phyloP scores from a whole-genome alignment of 768 basidiomycete genomes.

The Holtermanniella nyarrowii region DNA sequence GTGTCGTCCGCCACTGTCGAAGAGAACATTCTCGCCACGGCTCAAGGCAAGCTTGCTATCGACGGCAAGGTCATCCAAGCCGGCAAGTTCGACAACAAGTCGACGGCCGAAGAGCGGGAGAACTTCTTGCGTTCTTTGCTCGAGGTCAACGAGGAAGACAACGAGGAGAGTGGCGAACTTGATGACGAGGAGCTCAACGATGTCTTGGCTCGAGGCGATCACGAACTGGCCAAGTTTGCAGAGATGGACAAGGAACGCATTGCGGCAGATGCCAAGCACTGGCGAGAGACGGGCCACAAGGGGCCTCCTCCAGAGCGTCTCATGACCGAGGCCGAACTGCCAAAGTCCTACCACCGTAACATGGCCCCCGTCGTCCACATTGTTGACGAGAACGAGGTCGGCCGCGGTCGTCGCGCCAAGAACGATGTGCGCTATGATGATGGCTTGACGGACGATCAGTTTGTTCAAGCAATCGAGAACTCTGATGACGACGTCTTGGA shows the following conservation, averaged over 20 bases:
- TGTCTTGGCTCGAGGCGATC: constrained; percentile 72
- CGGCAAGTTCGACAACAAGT: constrained; percentile 97
- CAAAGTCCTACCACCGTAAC: constrained; percentile 70
- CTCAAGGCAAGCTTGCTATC: constrained; percentile 91
- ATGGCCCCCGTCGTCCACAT: constrained; percentile 45
- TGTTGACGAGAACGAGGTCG: constrained; percentile 51
- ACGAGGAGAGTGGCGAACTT: constrained; percentile 41
- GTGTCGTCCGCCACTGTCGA: constrained; percentile 98
- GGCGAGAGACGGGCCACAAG: constrained; percentile 63
- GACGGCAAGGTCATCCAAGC: constrained; percentile 99
- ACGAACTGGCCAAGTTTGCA: constrained; percentile 65
- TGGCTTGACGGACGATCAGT: constrained; percentile 86
- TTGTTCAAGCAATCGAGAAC: constrained; percentile 51
- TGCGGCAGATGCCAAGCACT: constrained; percentile 52
- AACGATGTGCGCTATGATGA: constrained; percentile 86
- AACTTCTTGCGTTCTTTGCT: constrained; percentile 81
- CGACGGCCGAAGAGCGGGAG: constrained; percentile 94
- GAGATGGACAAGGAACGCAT: constrained; percentile 74
- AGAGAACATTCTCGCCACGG: constrained; percentile 92
- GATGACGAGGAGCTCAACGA: constrained; percentile 69
- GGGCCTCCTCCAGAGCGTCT: constrained; percentile 67
- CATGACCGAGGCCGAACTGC: constrained; percentile 79
- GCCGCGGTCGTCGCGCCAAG: constrained; percentile 73
- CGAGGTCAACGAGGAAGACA: constrained; percentile 41
- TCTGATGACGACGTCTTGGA: constrained; percentile 38